phyloP scores from a whole-genome alignment of 2,329 filamentous ascomycete genomes.

The Penicillium thymicola region DNA sequence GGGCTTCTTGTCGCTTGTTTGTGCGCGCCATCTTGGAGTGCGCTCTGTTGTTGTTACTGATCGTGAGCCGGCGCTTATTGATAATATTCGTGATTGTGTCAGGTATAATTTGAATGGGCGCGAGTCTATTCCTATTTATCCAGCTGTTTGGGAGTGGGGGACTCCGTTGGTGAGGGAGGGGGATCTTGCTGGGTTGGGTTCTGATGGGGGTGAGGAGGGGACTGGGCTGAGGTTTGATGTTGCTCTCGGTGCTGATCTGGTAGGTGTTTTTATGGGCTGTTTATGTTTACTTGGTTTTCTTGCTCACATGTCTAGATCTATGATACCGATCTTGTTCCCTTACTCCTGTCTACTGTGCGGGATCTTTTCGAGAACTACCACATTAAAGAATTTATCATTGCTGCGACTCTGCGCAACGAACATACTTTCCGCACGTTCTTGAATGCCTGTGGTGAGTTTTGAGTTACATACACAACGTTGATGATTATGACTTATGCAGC shows the following conservation, averaged over 20 bases:
- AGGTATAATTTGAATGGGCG: conserved; percentile 29
- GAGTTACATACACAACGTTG: background rate
- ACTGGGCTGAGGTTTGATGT: conserved; percentile 33
- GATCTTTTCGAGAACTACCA: conserved; percentile 55
- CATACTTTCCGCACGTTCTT: conserved; percentile 60
- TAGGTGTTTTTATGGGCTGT: conserved; percentile 17
- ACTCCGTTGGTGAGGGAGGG: conserved; percentile 23
- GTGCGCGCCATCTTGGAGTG: conserved; percentile 56
- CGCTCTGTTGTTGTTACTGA: conserved; percentile 59
- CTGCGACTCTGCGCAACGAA: conserved; percentile 60
- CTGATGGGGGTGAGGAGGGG: background rate
- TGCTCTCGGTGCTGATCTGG: conserved; percentile 43
- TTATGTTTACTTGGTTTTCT: background rate
- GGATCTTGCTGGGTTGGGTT: conserved; percentile 1
- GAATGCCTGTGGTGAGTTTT: conserved; percentile 54
- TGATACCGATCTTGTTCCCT: conserved; percentile 56
- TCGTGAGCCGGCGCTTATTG: conserved; percentile 50
- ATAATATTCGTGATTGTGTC: conserved; percentile 39
- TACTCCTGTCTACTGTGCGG: conserved; percentile 54
- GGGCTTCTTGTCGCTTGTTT: conserved; percentile 63
- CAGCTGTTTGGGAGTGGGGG: conserved; percentile 45
- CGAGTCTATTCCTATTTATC: conserved; percentile 24
- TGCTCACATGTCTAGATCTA: conserved; percentile 51
- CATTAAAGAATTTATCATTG: conserved; percentile 54
- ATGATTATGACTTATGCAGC: background rate